Percentiles rank a stretch among this genome's conserved stretches.
Conservation (phyloP, 2,329 filamentous ascomycete genomes). For the Clonostachys rosea region DNA sequence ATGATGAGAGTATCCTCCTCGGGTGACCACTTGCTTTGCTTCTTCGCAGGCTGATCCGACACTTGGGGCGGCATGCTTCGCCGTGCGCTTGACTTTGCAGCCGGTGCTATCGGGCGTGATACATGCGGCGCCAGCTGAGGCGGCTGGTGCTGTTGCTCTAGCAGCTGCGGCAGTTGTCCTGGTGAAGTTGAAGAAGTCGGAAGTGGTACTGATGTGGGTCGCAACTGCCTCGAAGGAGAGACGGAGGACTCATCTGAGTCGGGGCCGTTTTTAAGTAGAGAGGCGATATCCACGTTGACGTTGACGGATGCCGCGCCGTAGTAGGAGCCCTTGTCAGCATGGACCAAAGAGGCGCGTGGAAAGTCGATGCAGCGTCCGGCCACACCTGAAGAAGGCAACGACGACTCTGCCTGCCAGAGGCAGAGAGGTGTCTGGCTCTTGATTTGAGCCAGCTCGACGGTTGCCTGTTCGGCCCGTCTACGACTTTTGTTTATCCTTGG, state of each 20-base stretch:
- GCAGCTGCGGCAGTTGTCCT: neutral
- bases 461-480: conserved; percentile 5
- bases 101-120: conserved; percentile 20
- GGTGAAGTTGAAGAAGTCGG: conserved; percentile 7
- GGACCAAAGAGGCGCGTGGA: conserved; percentile 14
- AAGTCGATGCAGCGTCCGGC: conserved; percentile 17
- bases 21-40: conserved; percentile 93
- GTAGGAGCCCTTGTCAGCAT: neutral
- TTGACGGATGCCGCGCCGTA: conserved; percentile 18
- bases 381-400: conserved; percentile 17
- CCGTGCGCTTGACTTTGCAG: conserved; percentile 20
- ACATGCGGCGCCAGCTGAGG: conserved; percentile 10
- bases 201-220: neutral
- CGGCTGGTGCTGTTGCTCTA: conserved; percentile 1
- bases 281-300: conserved; percentile 93
- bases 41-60: conserved; percentile 72
- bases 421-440: conserved; percentile 33
- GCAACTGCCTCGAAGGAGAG: conserved; percentile 20
- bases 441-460: conserved; percentile 35
- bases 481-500: neutral
- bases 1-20: conserved; percentile 95
- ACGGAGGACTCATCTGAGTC: conserved; percentile 67
- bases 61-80: conserved; percentile 39
- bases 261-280: conserved; percentile 71
- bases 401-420: conserved; percentile 31